Percentiles rank a stretch among this genome's conserved stretches.
These are phyloP conservation scores for Dioscorea dumetorum DNA, from an alignment of 106 monocot genomes.

Conservation along the genomic window DNA sequence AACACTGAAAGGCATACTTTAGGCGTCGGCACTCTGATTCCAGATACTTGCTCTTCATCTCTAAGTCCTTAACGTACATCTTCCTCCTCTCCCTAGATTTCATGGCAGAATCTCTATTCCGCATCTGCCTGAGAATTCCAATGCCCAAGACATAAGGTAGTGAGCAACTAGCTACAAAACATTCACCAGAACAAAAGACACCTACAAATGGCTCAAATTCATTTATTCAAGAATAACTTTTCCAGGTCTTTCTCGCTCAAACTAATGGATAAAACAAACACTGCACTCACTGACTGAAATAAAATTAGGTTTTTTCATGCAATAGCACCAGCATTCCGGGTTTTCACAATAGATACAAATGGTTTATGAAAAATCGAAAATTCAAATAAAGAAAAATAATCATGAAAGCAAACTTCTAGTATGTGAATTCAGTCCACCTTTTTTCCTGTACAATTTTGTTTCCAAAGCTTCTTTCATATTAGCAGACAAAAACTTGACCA, in stretches of 20 bases:
- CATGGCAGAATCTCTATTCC: constrained; percentile 94
- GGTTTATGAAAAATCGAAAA: no score
- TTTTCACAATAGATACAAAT: no score
- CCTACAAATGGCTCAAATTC: background rate
- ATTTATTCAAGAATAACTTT: background rate
- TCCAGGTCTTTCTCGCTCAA: background rate
- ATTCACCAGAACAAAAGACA: background rate
- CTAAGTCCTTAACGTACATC: constrained; percentile 66
- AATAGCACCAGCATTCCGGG: no score
- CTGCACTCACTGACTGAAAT: background rate
- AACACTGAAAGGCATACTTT: constrained; percentile 56
- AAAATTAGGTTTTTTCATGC: background rate
- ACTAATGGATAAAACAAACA: background rate
- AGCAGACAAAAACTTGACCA: background rate
- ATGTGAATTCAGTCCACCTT: background rate
- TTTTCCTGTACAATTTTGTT: background rate
- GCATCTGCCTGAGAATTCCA: constrained; percentile 65
- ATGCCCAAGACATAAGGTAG: background rate
- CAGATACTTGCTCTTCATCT: constrained; percentile 73
- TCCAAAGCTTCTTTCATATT: background rate
- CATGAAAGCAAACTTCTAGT: background rate
- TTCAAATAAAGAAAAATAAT: no score
- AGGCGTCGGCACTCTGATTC: constrained; percentile 83
- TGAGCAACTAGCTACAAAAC: background rate
- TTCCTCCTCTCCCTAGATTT: constrained; percentile 96